These are phyloP conservation scores for Oleoguttula mirabilis DNA, from an alignment of 495 filamentous ascomycete species.

Conservation along the genomic window DNA sequence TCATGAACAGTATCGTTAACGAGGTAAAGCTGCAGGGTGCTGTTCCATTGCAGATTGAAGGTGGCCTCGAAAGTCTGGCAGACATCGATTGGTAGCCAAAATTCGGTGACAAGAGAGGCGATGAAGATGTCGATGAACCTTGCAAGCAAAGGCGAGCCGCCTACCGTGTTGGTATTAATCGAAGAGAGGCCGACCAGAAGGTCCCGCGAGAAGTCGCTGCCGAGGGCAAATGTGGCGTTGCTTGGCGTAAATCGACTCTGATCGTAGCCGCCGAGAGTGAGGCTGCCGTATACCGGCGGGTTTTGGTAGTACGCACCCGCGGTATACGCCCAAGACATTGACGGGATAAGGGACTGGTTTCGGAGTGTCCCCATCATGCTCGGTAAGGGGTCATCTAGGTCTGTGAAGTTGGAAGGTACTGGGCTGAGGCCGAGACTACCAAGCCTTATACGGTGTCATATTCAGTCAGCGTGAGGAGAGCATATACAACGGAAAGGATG, in stretches of 20 bases:
- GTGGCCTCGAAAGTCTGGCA: conserved; percentile 17
- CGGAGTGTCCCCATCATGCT: conserved; percentile 24
- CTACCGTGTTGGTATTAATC: conserved; percentile 4
- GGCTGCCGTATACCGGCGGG: conserved; percentile 8
- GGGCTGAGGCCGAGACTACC: conserved; percentile 25
- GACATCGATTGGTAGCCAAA: conserved; percentile 14
- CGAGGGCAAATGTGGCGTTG: conserved; percentile 8
- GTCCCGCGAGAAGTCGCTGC: conserved; percentile 8
- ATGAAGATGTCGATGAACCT: conserved; percentile 12
- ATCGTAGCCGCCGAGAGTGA: conserved; percentile 21
- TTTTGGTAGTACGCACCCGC: conserved; percentile 25
- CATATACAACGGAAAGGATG: too few species aligned
- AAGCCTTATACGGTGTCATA: too few species aligned
- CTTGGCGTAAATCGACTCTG: conserved; percentile 1
- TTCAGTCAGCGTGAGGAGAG: too few species aligned
- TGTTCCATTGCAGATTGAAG: conserved; percentile 18
- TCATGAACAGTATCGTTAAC: conserved; percentile 10
- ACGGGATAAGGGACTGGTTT: conserved; percentile 18
- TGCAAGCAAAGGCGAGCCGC: conserved; percentile 10
- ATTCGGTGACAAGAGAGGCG: conserved; percentile 12
- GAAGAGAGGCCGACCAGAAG: conserved; percentile 9
- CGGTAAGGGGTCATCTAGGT: conserved; percentile 19
- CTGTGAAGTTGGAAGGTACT: conserved; percentile 25
- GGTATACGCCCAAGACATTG: conserved; percentile 26
- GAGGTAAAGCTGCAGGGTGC: conserved; percentile 9